Evolutionary conservation across 1,284 basidiomycete species (phyloP).

Genomic region (Puccinia polysora): DNA sequence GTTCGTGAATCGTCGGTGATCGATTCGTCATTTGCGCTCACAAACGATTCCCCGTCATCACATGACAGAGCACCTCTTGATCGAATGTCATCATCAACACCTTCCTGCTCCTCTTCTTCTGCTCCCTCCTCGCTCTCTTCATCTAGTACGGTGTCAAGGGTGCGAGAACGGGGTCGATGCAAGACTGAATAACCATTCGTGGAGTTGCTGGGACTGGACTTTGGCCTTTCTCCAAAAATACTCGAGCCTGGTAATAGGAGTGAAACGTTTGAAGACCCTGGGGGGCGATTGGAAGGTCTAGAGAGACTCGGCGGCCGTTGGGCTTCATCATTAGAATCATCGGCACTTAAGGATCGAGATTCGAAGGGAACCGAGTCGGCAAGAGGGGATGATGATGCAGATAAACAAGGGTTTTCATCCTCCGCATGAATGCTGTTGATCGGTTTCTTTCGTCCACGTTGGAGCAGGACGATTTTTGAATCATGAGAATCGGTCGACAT

Average conservation of each 20-base stretch:
- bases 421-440: background rate
- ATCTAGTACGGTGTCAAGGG: background rate
- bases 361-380: background rate
- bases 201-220: background rate
- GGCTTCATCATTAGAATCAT: background rate
- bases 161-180: background rate
- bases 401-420: background rate
- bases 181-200: background rate
- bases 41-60: constrained; percentile 34
- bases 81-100: constrained; percentile 52
- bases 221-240: constrained; percentile 26
- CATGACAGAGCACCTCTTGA: background rate
- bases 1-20: background rate
- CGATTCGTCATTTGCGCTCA: constrained; percentile 30
- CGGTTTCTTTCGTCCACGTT: constrained; percentile 30
- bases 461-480: constrained; percentile 28
- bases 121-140: constrained; percentile 46
- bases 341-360: background rate
- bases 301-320: background rate
- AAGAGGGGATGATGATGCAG: constrained; percentile 1
- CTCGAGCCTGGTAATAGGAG: constrained; percentile 38
- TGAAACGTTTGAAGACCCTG: constrained; percentile 16
- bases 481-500: constrained; percentile 35
- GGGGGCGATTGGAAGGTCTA: background rate
- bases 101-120: constrained; percentile 45